These are phyloP conservation scores for Auricularia heimuer DNA, from an alignment of 768 basidiomycete species.

Conservation along the genomic window DNA sequence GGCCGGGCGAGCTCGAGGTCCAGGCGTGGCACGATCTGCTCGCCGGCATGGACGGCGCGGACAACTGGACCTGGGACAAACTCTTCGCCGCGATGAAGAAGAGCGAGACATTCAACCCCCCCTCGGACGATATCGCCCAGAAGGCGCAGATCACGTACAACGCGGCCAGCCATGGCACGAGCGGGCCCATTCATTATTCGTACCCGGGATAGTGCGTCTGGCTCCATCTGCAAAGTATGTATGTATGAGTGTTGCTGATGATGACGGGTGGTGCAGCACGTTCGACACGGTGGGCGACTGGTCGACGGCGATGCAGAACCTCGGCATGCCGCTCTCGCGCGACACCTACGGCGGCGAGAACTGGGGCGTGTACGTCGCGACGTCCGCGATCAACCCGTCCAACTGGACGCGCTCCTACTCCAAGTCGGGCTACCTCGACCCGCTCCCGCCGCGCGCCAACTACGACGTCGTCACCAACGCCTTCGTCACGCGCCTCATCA, in stretches of 20 bases:
- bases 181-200: constrained; percentile 38
- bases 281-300: not conserved
- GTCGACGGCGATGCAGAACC: not conserved
- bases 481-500: constrained; percentile 47
- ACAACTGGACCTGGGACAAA: constrained; percentile 37
- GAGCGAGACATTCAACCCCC: constrained; percentile 48
- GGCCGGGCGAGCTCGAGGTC: constrained; percentile 39
- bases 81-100: constrained; percentile 38
- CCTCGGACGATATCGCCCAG: constrained; percentile 28
- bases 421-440: constrained; percentile 54
- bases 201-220: constrained; percentile 14
- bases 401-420: constrained; percentile 60
- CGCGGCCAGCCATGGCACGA: constrained; percentile 37
- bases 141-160: constrained; percentile 38
- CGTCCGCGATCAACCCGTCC: constrained; percentile 48
- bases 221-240: not conserved
- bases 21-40: constrained; percentile 38
- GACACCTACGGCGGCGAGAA: constrained; percentile 40
- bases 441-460: constrained; percentile 50
- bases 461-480: constrained; percentile 51
- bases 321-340: not conserved
- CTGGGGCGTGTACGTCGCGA: constrained; percentile 44
- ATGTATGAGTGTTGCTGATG: no score
- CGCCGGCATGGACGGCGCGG: constrained; percentile 21
- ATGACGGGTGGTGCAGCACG: not conserved